A percentile compares a stretch with the other conserved stretches of the same genome.
phyloP scores from a whole-genome alignment of 371 early-diverging fungal species.

The Globomyces sp. region DNA sequence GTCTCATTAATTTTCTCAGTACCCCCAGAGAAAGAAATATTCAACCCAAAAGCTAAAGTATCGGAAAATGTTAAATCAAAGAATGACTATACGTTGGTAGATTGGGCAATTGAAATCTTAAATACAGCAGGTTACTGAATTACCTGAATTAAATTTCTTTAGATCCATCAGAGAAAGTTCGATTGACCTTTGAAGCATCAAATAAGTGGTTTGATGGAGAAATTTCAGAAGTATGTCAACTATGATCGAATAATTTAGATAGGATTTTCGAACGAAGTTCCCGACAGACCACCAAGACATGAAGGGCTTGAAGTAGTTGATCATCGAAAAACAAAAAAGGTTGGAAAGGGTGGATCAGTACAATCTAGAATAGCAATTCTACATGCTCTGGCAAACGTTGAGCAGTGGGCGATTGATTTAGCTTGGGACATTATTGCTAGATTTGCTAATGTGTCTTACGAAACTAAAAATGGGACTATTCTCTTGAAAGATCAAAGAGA shows the following conservation, averaged over 20 bases:
- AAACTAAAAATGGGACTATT: constrained; percentile 13
- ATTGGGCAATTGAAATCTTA: constrained; percentile 35
- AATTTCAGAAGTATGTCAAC: constrained; percentile 8
- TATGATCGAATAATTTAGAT: background rate
- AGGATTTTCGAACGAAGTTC: constrained; percentile 29
- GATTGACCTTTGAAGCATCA: constrained; percentile 22
- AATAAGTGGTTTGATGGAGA: constrained; percentile 26
- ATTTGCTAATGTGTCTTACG: constrained; percentile 17
- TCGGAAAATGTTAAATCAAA: background rate
- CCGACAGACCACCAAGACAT: constrained; percentile 47
- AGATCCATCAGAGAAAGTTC: constrained; percentile 28
- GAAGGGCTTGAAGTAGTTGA: constrained; percentile 41
- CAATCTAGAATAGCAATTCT: constrained; percentile 50
- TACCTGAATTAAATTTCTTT: background rate
- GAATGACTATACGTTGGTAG: constrained; percentile 19
- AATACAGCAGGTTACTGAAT: constrained; percentile 3
- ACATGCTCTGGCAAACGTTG: constrained; percentile 58
- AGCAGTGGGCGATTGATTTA: constrained; percentile 64
- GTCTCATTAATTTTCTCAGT: too few species aligned
- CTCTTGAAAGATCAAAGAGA: constrained; percentile 21
- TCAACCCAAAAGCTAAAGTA: background rate
- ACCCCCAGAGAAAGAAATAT: background rate
- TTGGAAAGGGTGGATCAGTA: constrained; percentile 43
- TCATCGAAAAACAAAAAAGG: constrained; percentile 38
- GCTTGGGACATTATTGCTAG: constrained; percentile 57